Conservation (phyloP, 805 yeast genomes). For the Limtongia smithiae region DNA sequence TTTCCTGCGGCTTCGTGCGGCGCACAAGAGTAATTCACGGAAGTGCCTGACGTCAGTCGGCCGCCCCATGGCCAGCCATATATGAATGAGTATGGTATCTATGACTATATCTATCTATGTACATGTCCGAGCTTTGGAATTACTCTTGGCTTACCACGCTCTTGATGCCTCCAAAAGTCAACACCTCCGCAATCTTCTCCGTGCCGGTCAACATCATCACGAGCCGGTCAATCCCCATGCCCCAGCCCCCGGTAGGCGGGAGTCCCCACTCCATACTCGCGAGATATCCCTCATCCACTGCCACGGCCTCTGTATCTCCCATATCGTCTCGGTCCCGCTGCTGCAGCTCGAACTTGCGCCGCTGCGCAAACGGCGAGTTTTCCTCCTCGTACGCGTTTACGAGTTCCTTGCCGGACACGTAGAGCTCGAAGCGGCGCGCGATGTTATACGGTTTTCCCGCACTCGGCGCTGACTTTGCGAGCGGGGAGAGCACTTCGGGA, state of each 20-base stretch:
- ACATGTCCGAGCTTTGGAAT: too few relatives aligned
- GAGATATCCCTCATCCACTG: conserved; percentile 71
- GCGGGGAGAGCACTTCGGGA: conserved; percentile 80
- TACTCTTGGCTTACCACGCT: conserved; percentile 62
- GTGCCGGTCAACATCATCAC: conserved; percentile 70
- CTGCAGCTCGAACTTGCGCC: conserved; percentile 59
- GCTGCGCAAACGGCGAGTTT: conserved; percentile 75
- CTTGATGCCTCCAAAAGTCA: conserved; percentile 68
- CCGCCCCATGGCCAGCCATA: too few relatives aligned
- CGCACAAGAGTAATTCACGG: too few relatives aligned
- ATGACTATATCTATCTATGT: too few relatives aligned
- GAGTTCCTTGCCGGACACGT: conserved; percentile 73
- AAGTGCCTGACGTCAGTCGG: too few relatives aligned
- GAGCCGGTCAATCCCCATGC: conserved; percentile 86
- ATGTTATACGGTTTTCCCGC: conserved; percentile 38
- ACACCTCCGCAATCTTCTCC: conserved; percentile 67
- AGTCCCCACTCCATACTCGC: conserved; percentile 84
- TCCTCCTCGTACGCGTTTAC: conserved; percentile 97
- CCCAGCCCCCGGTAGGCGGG: conserved; percentile 99
- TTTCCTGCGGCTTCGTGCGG: too few relatives aligned
- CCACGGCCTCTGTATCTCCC: conserved; percentile 58
- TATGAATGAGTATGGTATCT: too few relatives aligned
- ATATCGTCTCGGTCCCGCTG: conserved; percentile 45
- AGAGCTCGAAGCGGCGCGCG: conserved; percentile 79
- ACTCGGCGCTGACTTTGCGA: conserved; percentile 62